A percentile compares a stretch with the other conserved stretches of the same genome.
These are phyloP conservation scores for Hypoxylon sp. DNA, from an alignment of 2,329 filamentous ascomycete genomes.

Conservation along the genomic window DNA sequence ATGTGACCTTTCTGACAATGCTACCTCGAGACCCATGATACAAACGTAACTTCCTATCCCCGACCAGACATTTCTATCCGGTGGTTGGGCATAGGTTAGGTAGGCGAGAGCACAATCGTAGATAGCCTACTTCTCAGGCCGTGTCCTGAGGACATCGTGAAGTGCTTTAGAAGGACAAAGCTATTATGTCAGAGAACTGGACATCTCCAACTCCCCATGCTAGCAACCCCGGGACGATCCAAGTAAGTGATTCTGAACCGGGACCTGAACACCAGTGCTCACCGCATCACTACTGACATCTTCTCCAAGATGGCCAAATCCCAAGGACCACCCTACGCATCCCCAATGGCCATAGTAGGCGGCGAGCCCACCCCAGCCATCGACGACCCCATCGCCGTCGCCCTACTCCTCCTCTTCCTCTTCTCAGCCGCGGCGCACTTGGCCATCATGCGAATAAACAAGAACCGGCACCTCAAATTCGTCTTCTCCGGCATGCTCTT, in stretches of 20 bases:
- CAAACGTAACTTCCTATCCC: constrained; percentile 23
- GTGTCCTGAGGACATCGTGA: constrained; percentile 7
- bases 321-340: constrained; percentile 43
- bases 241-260: constrained; percentile 22
- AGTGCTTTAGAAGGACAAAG: constrained; percentile 4
- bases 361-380: constrained; percentile 40
- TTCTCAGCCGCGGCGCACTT: constrained; percentile 46
- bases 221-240: constrained; percentile 10
- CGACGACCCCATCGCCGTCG: constrained; percentile 46
- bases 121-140: neutral
- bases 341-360: constrained; percentile 44
- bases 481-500: constrained; percentile 69
- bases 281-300: neutral
- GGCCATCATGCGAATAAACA: constrained; percentile 60
- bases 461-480: constrained; percentile 67
- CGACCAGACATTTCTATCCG: constrained; percentile 11
- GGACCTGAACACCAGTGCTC: neutral
- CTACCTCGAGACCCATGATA: constrained; percentile 12
- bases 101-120: constrained; percentile 7
- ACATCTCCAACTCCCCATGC: constrained; percentile 28
- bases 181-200: constrained; percentile 36
- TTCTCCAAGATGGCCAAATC: constrained; percentile 15
- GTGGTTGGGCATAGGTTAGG: constrained; percentile 10
- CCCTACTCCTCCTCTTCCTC: constrained; percentile 46
- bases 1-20: constrained; percentile 10